These are phyloP conservation scores for Rutstroemia sp. DNA, from an alignment of 2,329 filamentous ascomycete genomes.

Conservation along the genomic window DNA sequence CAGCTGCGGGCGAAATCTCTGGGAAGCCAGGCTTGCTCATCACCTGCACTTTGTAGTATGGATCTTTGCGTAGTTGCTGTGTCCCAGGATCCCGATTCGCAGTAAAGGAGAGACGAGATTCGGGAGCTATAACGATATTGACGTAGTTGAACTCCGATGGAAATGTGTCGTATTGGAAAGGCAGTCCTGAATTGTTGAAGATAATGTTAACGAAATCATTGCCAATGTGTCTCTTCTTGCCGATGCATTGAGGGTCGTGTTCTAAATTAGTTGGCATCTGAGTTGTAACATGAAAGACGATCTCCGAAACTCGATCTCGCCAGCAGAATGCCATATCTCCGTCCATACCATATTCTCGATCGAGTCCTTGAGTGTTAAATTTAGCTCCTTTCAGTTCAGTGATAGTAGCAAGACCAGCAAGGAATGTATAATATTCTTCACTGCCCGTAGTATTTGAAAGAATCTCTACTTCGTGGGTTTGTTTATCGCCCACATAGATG, in stretches of 20 bases:
- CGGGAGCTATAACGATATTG: slow-evolving; percentile 90
- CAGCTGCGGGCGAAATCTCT: slow-evolving; percentile 80
- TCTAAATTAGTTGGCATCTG: slow-evolving; percentile 91
- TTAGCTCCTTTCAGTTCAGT: slow-evolving; percentile 73
- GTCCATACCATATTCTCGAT: slow-evolving; percentile 69
- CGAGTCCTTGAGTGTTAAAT: slow-evolving; percentile 90
- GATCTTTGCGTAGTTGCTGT: slow-evolving; percentile 30
- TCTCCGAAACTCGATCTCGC: slow-evolving; percentile 90
- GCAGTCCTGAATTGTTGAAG: slow-evolving; percentile 90
- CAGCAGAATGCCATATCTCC: slow-evolving; percentile 88
- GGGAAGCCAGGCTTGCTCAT: slow-evolving; percentile 86
- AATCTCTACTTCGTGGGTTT: slow-evolving; percentile 76
- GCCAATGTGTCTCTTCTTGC: slow-evolving; percentile 92
- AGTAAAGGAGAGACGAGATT: slow-evolving; percentile 70
- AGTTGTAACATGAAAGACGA: slow-evolving; percentile 91
- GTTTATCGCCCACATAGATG: slow-evolving; percentile 83
- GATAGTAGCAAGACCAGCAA: slow-evolving; percentile 74
- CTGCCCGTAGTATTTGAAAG: slow-evolving; percentile 81
- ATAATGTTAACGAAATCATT: slow-evolving; percentile 98
- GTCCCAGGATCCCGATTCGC: slow-evolving; percentile 45
- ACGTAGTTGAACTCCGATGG: slow-evolving; percentile 95
- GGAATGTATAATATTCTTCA: slow-evolving; percentile 78
- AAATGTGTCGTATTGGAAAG: slow-evolving; percentile 86
- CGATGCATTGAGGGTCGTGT: slow-evolving; percentile 65
- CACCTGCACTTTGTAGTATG: slow-evolving; percentile 83